phyloP scores from a whole-genome alignment of 2,329 filamentous ascomycete genomes.

The Ceratocystis albifundus region DNA sequence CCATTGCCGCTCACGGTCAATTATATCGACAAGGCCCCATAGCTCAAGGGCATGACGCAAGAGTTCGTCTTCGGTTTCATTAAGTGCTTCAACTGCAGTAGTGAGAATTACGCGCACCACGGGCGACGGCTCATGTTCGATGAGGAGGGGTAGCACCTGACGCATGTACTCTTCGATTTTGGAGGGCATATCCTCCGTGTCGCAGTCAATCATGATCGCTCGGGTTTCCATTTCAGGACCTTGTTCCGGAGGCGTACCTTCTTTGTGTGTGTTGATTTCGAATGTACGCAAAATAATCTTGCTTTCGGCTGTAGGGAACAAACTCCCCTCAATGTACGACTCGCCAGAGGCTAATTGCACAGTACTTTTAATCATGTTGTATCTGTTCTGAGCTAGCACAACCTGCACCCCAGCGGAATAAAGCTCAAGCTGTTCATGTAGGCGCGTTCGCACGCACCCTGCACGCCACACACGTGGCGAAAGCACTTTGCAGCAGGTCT shows the following conservation, averaged over 20 bases:
- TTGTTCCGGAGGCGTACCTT: constrained; percentile 27
- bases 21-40: constrained; percentile 54
- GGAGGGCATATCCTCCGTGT: constrained; percentile 47
- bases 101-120: constrained; percentile 50
- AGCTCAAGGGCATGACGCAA: constrained; percentile 49
- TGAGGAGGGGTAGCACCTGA: constrained; percentile 45
- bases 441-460: constrained; percentile 50
- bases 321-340: constrained; percentile 45
- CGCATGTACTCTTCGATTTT: constrained; percentile 52
- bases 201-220: constrained; percentile 48
- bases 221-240: constrained; percentile 32
- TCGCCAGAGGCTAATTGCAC: constrained; percentile 40
- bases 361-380: constrained; percentile 44
- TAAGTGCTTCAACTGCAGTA: constrained; percentile 36
- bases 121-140: constrained; percentile 47
- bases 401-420: constrained; percentile 54
- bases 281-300: constrained; percentile 23
- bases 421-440: constrained; percentile 50
- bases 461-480: constrained; percentile 54
- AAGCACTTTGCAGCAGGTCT: constrained; percentile 52
- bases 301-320: constrained; percentile 43
- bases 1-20: constrained; percentile 54
- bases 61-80: constrained; percentile 42
- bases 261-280: constrained; percentile 29
- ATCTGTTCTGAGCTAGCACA: constrained; percentile 48